Base-by-base conservation (phyloP, 1,139 yeast species). In the Kodamaea sp. region DNA sequence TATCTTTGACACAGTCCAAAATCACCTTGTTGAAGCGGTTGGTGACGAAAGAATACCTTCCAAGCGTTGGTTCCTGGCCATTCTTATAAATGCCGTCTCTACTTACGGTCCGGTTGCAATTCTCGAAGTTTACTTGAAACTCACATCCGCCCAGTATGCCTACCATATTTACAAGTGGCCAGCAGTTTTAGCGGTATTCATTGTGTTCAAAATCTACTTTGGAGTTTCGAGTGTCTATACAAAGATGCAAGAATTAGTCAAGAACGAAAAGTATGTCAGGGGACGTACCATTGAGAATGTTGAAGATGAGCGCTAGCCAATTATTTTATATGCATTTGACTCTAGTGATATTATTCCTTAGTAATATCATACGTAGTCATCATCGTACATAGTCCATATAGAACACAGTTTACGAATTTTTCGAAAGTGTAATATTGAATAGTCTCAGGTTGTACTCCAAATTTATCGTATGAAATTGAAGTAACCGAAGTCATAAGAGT, bases 271-370 rank as follows among this genome's bases (percentile, higher is more conserved):
- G 42, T 83, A 79, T 46, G 78, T 79, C 8, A 72, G 71, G 39
- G 86, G 85, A 1, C 74, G 80, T 48, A 75, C 82, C 2, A 65
- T 83, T 35, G 78, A 78, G 40, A 83, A 81, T 50, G 62, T 72
- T 24, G 71, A 69, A 15, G 50, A 45, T 11, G 13, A n/a, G n/a
- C n/a, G n/a, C n/a, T n/a, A n/a, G n/a, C n/a, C n/a, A n/a, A n/a
- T n/a, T n/a, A n/a, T n/a, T n/a, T n/a, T n/a, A n/a, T n/a, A n/a
- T n/a, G n/a, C n/a, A n/a, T n/a, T n/a, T n/a, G n/a, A n/a, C n/a
- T n/a, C n/a, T n/a, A n/a, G n/a, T n/a, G n/a, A n/a, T n/a, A n/a
- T n/a, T n/a, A n/a, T n/a, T n/a, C n/a, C n/a, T n/a, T n/a, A n/a
- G n/a, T n/a, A n/a, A n/a, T n/a, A n/a, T n/a, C n/a, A n/a, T n/a